Evolutionary conservation across 2,329 filamentous ascomycete species (phyloP).

Genomic region (Botrytis elliptica): DNA sequence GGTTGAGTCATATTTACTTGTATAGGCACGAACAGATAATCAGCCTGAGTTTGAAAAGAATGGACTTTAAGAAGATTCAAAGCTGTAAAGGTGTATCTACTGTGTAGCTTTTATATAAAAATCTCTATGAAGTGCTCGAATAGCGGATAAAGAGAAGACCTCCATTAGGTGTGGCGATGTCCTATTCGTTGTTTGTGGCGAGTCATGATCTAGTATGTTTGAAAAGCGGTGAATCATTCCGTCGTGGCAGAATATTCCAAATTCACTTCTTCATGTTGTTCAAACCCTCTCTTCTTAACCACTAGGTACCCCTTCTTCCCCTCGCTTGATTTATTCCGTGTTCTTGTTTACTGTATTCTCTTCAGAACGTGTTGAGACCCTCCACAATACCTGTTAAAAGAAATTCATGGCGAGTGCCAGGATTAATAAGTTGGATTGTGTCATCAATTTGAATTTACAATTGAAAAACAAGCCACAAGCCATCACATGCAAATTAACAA

Average conservation of each 20-base stretch:
- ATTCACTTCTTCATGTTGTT: background rate
- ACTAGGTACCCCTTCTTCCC: background rate
- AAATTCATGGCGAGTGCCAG: background rate
- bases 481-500: background rate
- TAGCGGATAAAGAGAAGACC: background rate
- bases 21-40: background rate
- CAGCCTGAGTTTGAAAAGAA: background rate
- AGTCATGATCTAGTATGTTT: background rate
- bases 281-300: background rate
- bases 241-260: background rate
- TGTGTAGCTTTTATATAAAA: background rate
- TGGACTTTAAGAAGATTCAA: background rate
- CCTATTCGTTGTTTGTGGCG: slow-evolving; percentile 1
- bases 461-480: background rate
- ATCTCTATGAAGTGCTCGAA: background rate
- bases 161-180: background rate
- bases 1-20: background rate
- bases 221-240: background rate
- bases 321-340: background rate
- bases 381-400: background rate
- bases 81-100: background rate
- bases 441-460: background rate
- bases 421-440: background rate
- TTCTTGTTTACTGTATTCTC: background rate
- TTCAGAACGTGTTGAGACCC: background rate